A percentile compares a stretch with the other conserved stretches of the same genome.
Evolutionary conservation across 352 stramenopile genomes (phyloP).

Genomic region (Salisapilia sapeloensis): DNA sequence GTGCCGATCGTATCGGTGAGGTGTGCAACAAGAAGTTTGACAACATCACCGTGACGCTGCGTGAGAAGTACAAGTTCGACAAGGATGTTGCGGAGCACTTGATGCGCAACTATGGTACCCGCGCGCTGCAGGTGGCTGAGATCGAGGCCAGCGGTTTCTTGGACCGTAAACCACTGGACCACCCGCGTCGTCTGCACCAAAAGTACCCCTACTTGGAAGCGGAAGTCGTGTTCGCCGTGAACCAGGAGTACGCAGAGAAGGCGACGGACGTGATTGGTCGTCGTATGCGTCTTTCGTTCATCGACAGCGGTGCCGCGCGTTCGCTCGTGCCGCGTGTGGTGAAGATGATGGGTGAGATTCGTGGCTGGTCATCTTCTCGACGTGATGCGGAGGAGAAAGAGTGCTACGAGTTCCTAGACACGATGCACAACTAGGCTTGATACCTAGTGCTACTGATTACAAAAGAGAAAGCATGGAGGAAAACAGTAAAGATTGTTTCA

Average conservation of each 20-base stretch:
- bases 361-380: constrained; percentile 69
- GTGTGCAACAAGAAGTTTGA: constrained; percentile 95
- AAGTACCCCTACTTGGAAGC: constrained; percentile 92
- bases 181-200: constrained; percentile 78
- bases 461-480: too few species aligned
- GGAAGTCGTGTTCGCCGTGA: constrained; percentile 87
- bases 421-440: constrained; percentile 68
- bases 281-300: constrained; percentile 85
- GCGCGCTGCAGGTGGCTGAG: constrained; percentile 89
- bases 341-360: constrained; percentile 85
- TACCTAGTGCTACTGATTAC: constrained; percentile 3
- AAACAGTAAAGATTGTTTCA: too few species aligned
- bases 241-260: constrained; percentile 90
- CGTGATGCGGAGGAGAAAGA: constrained; percentile 58
- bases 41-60: constrained; percentile 86
- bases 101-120: constrained; percentile 92
- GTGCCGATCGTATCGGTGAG: constrained; percentile 82
- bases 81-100: constrained; percentile 91
- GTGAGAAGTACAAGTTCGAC: constrained; percentile 87
- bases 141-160: constrained; percentile 76
- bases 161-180: constrained; percentile 68
- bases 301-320: constrained; percentile 74
- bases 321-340: constrained; percentile 78
- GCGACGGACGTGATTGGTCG: constrained; percentile 86
- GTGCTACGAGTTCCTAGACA: constrained; percentile 60